Evolutionary conservation across 352 stramenopile species (phyloP).

Genomic region (Pythium periplocum): DNA sequence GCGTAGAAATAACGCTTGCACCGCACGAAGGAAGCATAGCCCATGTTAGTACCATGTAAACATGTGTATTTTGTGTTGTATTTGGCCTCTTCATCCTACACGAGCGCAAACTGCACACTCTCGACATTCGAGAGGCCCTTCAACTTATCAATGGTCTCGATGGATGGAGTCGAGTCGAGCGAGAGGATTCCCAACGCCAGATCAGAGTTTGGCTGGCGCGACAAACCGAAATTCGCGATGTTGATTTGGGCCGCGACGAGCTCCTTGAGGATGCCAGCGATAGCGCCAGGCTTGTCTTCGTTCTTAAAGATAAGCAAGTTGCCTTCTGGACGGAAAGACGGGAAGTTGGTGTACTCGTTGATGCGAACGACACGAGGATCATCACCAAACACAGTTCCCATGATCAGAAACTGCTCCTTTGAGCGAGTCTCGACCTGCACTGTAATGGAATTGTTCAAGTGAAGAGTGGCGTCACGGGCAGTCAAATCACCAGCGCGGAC

Average conservation of each 20-base stretch:
- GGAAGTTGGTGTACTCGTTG: constrained; percentile 83
- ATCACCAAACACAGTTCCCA: constrained; percentile 79
- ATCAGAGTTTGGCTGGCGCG: constrained; percentile 49
- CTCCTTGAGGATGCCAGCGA: constrained; percentile 67
- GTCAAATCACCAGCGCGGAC: constrained; percentile 62
- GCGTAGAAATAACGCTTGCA: too few relatives aligned
- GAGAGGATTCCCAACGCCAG: constrained; percentile 69
- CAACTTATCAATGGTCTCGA: constrained; percentile 54
- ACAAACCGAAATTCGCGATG: constrained; percentile 82
- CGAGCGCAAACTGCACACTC: constrained; percentile 59
- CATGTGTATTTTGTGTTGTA: constrained; percentile 1
- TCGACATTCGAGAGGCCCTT: constrained; percentile 55
- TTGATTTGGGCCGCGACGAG: constrained; percentile 73
- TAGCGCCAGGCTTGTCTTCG: constrained; percentile 71
- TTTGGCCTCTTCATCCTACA: constrained; percentile 22
- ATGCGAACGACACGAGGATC: constrained; percentile 75
- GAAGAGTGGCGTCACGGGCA: constrained; percentile 30
- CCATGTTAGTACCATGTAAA: background rate
- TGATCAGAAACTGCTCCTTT: constrained; percentile 52
- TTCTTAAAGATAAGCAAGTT: constrained; percentile 85
- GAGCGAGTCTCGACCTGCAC: constrained; percentile 63
- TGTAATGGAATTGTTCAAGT: constrained; percentile 75
- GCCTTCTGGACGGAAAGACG: constrained; percentile 67
- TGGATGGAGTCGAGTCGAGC: constrained; percentile 51
- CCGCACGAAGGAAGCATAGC: background rate